Evolutionary conservation across 73 alveolate genomes (phyloP).

Genomic region (Paramecium caudatum): DNA sequence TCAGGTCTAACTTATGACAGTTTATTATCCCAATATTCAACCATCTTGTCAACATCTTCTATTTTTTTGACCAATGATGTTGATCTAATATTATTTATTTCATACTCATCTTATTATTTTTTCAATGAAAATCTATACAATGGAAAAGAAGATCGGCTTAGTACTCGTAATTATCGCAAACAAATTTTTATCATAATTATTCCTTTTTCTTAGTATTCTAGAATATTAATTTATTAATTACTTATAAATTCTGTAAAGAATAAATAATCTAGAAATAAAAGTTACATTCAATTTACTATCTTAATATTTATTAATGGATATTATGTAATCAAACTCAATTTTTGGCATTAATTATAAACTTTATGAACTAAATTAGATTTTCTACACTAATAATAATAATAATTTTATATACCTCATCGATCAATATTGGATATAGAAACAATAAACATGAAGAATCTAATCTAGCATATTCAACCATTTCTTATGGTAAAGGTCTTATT

Average conservation of each 20-base stretch:
- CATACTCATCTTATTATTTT: no score
- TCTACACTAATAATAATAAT: neutral
- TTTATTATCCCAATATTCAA: slow-evolving; percentile 54
- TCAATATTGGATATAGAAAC: slow-evolving; percentile 17
- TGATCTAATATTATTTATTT: neutral
- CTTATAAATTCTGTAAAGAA: no score
- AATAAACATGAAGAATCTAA: slow-evolving; percentile 53
- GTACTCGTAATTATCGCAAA: neutral
- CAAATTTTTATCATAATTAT: slow-evolving; percentile 17
- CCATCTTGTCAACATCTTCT: slow-evolving; percentile 7
- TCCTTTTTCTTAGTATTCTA: neutral
- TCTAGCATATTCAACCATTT: slow-evolving; percentile 72
- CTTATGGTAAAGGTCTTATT: slow-evolving; percentile 69
- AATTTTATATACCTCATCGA: neutral
- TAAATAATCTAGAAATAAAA: no score
- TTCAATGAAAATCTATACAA: no score
- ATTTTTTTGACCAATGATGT: neutral
- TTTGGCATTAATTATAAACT: neutral
- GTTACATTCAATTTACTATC: no score
- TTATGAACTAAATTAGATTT: neutral
- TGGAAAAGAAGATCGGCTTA: no score
- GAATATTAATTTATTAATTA: no score
- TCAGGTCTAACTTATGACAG: neutral
- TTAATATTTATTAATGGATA: slow-evolving; percentile 15
- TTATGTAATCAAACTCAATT: slow-evolving; percentile 7